These are phyloP conservation scores for Eimeria maxima DNA, from an alignment of 169 alveolate species.

Conservation along the genomic window DNA sequence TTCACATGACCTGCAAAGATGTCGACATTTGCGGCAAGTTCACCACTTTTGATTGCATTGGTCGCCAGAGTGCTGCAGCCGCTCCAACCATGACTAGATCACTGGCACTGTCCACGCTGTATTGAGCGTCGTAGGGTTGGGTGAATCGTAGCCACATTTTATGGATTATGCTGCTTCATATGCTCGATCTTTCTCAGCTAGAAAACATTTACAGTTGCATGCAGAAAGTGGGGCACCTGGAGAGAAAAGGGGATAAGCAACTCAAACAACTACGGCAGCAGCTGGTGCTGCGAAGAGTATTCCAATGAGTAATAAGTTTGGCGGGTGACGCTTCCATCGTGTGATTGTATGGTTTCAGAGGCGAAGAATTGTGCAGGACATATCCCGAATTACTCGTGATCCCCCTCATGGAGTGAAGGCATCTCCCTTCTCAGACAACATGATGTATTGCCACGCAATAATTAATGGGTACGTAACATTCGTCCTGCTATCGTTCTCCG, in stretches of 20 bases:
- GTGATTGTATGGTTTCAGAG: conserved; percentile 52
- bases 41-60: neutral
- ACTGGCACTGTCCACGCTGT: neutral
- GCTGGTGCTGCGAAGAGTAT: neutral
- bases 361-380: conserved; percentile 78
- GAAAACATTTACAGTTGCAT: neutral
- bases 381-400: conserved; percentile 87
- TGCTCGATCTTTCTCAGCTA: neutral
- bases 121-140: neutral
- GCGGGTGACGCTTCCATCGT: neutral
- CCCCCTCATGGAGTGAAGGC: conserved; percentile 96
- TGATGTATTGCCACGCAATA: conserved; percentile 97
- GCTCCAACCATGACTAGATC: neutral
- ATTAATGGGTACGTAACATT: conserved; percentile 92
- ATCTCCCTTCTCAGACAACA: conserved; percentile 96
- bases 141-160: neutral
- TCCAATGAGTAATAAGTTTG: neutral
- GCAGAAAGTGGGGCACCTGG: neutral
- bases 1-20: neutral
- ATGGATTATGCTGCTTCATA: neutral
- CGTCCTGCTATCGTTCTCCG: neutral
- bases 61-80: neutral
- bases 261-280: neutral
- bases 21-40: conserved; percentile 69
- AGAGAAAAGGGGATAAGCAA: neutral